Evolutionary conservation across 495 filamentous ascomycete species (phyloP), one percentile per base, ranked within the genome.

Genomic region (Penicillium alfredii): DNA sequence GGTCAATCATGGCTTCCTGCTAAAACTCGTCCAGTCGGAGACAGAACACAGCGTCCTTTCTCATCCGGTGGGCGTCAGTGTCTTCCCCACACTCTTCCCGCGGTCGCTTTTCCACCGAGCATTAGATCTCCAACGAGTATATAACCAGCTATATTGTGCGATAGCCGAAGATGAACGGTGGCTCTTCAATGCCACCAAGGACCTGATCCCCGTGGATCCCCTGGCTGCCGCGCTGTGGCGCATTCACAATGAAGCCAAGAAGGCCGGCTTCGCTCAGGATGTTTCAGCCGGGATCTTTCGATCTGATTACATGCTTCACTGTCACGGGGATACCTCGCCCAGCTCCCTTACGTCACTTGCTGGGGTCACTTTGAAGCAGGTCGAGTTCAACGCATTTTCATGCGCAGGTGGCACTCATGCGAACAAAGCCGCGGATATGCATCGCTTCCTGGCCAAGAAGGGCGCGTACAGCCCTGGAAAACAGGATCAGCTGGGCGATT

Each of bases 361-460:
- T 10, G 31, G 41, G 30, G 36, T 34, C 4, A 68, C 67, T 13
- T 69, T 92, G 46, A 89, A 87, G 56, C 88, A 94, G 59, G 84
- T 94, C 17, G 88, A 94, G 52, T 90, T 94, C 66, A 93, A 94
- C 64, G 89, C 86, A 11, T 85, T 83, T 12, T 93, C 87, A 1
- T 90, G 89, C 38, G 84, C 84, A 2, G 86, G 86, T 0, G 60
- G 40, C 64, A 84, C 23, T 73, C 88, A 32, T 67, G 74, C 39
- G 61, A 79, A 60, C 16, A 60, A 56, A 42, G 83, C 83, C 3
- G 84, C 78, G 6, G 57, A 70, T 11, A 73, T 94, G 33, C 88
- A 94, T 44, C 52, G 53, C 2, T 57, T 58, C 22, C 44, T 66
- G 9, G 34, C 58, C 15, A 30, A 37, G 3, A 45, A 24, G 2